Conservation (phyloP, 768 basidiomycete genomes). For the Boletellus sp. region DNA sequence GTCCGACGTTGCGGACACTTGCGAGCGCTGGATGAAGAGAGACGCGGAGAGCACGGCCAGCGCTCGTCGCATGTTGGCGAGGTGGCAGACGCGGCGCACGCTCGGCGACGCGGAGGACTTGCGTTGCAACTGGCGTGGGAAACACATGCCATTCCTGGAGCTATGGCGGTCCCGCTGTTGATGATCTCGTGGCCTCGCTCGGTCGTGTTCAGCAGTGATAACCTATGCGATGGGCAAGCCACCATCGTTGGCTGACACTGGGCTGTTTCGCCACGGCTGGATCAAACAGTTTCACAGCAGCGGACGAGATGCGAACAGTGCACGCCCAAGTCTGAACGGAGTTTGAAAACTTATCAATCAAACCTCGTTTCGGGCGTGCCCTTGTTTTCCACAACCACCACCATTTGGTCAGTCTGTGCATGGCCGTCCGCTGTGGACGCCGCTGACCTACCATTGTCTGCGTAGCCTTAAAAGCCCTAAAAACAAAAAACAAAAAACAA, state of each 20-base stretch:
- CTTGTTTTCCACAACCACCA: conserved; percentile 59
- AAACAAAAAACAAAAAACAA: conserved; percentile 67
- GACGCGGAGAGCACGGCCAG: conserved; percentile 12
- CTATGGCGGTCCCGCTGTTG: no score
- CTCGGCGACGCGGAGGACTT: neutral
- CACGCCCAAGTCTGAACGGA: conserved; percentile 31
- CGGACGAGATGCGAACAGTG: no score
- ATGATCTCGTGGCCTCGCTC: no score
- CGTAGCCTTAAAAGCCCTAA: conserved; percentile 56
- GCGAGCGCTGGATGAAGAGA: conserved; percentile 1
- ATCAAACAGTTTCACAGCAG: no score
- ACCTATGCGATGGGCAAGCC: no score
- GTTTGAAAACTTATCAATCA: conserved; percentile 36
- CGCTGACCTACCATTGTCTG: conserved; percentile 18
- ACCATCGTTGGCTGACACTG: no score
- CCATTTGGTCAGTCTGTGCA: conserved; percentile 51
- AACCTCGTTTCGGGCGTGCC: conserved; percentile 16
- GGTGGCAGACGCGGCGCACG: neutral
- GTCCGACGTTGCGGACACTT: conserved; percentile 1
- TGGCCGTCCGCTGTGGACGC: conserved; percentile 8
- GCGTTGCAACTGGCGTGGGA: conserved; percentile 12
- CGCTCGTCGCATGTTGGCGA: conserved; percentile 24
- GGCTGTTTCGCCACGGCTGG: no score
- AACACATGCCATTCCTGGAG: neutral
- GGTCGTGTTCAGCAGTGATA: no score